Evolutionary conservation across 2,329 filamentous ascomycete genomes (phyloP).

Genomic region (Exophiala sideris): DNA sequence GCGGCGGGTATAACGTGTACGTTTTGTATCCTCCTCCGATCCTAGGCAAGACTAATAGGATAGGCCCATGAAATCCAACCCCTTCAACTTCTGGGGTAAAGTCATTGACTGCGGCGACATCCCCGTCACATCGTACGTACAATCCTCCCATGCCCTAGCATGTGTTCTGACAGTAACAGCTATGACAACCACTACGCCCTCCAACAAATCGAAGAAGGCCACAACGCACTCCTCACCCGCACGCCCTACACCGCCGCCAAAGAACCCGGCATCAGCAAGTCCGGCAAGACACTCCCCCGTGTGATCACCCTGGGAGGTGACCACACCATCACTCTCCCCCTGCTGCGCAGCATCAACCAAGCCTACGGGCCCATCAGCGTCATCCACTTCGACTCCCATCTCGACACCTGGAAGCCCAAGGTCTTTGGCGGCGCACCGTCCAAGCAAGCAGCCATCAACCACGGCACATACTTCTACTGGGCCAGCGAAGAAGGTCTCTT

Average conservation of each 20-base stretch:
- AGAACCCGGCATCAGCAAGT: slow-evolving; percentile 64
- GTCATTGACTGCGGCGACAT: slow-evolving; percentile 82
- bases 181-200: slow-evolving; percentile 82
- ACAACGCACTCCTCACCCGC: slow-evolving; percentile 70
- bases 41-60: too few relatives aligned
- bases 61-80: slow-evolving; percentile 72
- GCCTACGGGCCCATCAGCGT: slow-evolving; percentile 67
- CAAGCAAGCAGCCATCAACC: slow-evolving; percentile 73
- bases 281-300: slow-evolving; percentile 72
- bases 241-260: slow-evolving; percentile 66
- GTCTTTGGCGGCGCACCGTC: slow-evolving; percentile 81
- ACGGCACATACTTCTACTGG: slow-evolving; percentile 87
- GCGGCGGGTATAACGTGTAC: slow-evolving; percentile 77
- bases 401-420: slow-evolving; percentile 71
- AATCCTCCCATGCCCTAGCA: background rate
- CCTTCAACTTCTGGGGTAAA: slow-evolving; percentile 76
- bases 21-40: slow-evolving; percentile 1
- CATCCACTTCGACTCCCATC: slow-evolving; percentile 62
- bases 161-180: slow-evolving; percentile 39
- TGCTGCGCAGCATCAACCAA: slow-evolving; percentile 57
- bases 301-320: slow-evolving; percentile 67
- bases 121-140: slow-evolving; percentile 71
- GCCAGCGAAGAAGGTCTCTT: slow-evolving; percentile 74
- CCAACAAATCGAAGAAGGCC: slow-evolving; percentile 80
- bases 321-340: slow-evolving; percentile 44